Evolutionary conservation across 139 green algal genomes (phyloP).

Genomic region (Tetraselmis striata): DNA sequence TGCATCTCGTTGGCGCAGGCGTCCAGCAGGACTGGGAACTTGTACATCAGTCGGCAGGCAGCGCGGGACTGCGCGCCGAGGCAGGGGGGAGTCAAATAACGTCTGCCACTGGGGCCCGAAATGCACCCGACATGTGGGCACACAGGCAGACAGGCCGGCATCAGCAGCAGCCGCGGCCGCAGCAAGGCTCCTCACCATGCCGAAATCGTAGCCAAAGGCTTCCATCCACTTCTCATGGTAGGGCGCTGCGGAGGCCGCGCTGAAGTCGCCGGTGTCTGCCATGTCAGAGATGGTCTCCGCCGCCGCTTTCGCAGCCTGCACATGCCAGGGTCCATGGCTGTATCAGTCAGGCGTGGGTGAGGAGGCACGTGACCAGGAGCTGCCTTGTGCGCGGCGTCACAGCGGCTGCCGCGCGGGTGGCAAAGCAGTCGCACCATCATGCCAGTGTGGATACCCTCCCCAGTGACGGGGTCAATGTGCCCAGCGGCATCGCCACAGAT

Average conservation of each 20-base stretch:
- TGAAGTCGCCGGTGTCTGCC: conserved; percentile 66
- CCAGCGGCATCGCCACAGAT: conserved; percentile 85
- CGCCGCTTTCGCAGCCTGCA: conserved; percentile 68
- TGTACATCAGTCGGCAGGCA: conserved; percentile 43
- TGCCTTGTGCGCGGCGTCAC: no score
- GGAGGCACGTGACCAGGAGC: no score
- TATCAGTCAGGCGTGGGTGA: not conserved
- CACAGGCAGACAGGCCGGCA: not conserved
- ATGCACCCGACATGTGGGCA: not conserved
- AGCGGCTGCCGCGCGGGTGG: no score
- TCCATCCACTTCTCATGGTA: conserved; percentile 42
- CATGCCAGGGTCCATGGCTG: no score
- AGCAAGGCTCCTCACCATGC: conserved; percentile 28
- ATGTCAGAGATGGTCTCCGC: conserved; percentile 71
- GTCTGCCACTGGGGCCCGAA: not conserved
- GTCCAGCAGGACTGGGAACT: conserved; percentile 72
- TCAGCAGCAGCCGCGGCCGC: not conserved
- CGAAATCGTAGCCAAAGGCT: conserved; percentile 80
- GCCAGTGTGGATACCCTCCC: conserved; percentile 87
- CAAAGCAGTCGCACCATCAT: no score
- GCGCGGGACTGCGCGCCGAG: conserved; percentile 33
- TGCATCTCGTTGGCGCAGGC: conserved; percentile 78
- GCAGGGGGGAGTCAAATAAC: not conserved
- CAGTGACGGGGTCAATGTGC: conserved; percentile 85
- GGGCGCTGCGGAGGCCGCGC: conserved; percentile 32